phyloP scores from a whole-genome alignment of 1,284 basidiomycete species.

The Apiotrichum montevideense region DNA sequence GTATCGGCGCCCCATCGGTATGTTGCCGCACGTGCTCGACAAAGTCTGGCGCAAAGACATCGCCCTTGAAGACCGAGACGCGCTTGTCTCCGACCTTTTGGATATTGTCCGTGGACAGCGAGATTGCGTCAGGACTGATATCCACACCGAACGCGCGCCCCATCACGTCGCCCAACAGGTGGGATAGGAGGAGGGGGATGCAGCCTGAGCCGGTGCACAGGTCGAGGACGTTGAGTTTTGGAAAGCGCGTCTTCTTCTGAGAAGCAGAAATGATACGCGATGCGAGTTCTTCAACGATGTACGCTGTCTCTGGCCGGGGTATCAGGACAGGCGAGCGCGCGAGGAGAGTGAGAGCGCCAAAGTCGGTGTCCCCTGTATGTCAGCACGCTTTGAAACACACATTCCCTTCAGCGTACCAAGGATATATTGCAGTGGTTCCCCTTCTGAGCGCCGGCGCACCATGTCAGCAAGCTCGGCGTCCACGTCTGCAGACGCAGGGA shows the following conservation, averaged over 20 bases:
- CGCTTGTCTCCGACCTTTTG: background rate
- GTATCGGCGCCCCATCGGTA: constrained; percentile 46
- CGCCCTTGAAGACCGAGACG: constrained; percentile 42
- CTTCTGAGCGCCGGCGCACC: constrained; percentile 49
- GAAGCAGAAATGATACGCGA: constrained; percentile 13
- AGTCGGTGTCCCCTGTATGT: constrained; percentile 69
- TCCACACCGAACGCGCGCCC: constrained; percentile 61
- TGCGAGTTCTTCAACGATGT: constrained; percentile 53
- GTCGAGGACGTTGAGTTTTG: constrained; percentile 56
- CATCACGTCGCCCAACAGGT: constrained; percentile 55
- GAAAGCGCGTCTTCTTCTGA: background rate
- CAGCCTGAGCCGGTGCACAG: constrained; percentile 86
- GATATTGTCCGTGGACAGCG: constrained; percentile 67
- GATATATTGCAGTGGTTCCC: constrained; percentile 86
- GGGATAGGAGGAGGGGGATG: constrained; percentile 72
- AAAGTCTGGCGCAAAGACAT: constrained; percentile 48
- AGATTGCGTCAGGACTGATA: constrained; percentile 61
- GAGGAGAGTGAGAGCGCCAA: constrained; percentile 69
- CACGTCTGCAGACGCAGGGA: background rate
- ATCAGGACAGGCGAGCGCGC: constrained; percentile 74
- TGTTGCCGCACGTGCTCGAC: constrained; percentile 6
- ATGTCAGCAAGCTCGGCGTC: constrained; percentile 20
- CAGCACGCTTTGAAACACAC: background rate
- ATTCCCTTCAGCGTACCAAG: constrained; percentile 54
- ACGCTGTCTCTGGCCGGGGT: constrained; percentile 84